These are phyloP conservation scores for Rhododendron simsii DNA, from an alignment of 148 eudicot species.

Conservation along the genomic window DNA sequence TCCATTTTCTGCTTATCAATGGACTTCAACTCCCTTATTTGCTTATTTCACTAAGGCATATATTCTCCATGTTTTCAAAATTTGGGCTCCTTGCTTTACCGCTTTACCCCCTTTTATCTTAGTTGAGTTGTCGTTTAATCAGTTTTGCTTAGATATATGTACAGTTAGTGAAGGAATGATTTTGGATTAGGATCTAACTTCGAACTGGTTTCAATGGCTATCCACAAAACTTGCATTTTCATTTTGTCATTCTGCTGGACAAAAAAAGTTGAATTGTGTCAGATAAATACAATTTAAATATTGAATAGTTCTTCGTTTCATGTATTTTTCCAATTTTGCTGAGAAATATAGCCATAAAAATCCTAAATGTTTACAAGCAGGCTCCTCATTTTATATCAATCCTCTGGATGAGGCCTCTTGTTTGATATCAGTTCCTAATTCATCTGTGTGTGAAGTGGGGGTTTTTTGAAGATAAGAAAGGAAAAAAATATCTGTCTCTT, in stretches of 20 bases:
- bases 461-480: no score
- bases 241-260: neutral
- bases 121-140: neutral
- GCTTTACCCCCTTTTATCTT: neutral
- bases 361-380: neutral
- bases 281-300: neutral
- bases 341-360: neutral
- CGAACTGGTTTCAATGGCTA: neutral
- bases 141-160: neutral
- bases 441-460: neutral
- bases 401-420: neutral
- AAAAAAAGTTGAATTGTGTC: neutral
- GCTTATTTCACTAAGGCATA: neutral
- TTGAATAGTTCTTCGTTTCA: neutral
- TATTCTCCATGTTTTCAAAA: neutral
- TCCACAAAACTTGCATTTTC: neutral
- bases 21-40: neutral
- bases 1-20: neutral
- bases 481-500: neutral
- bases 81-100: neutral
- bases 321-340: neutral
- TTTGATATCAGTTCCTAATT: neutral
- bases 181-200: neutral
- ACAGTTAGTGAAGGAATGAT: neutral
- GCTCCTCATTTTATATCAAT: neutral